Conservation (phyloP, 352 stramenopile genomes). For the Phytophthora sp. region DNA sequence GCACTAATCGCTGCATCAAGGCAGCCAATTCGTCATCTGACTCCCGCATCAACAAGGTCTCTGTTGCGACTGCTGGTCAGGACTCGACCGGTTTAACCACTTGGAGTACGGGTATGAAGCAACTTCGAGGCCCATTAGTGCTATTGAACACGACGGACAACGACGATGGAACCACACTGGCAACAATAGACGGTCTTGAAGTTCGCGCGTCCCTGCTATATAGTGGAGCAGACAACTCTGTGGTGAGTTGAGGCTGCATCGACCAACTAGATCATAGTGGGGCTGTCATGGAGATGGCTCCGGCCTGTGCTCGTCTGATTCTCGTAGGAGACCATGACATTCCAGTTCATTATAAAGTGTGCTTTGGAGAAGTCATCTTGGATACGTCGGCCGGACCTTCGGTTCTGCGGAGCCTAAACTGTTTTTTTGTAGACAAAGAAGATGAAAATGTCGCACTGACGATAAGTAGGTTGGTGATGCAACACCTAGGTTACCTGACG, state of each 20-base stretch:
- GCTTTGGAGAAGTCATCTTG: neutral
- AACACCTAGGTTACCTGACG: neutral
- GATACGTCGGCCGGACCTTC: neutral
- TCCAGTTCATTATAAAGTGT: neutral
- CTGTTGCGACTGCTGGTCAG: neutral
- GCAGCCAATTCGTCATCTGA: neutral
- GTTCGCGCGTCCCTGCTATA: neutral
- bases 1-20: neutral
- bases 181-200: neutral
- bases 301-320: neutral
- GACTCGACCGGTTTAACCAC: too few relatives aligned
- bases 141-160: neutral
- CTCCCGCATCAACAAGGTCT: neutral
- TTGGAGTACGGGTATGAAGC: too few relatives aligned
- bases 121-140: neutral
- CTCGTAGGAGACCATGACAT: neutral
- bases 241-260: neutral
- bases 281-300: neutral
- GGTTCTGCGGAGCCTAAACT: neutral
- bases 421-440: neutral
- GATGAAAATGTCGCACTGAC: neutral
- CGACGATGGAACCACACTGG: neutral
- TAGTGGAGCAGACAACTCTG: neutral
- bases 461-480: neutral
- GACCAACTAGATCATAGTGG: neutral